A percentile compares a stretch with the other conserved stretches of the same genome.
These are phyloP conservation scores for Fusarium brachygibbosum DNA, from an alignment of 2,329 filamentous ascomycete species.

Conservation along the genomic window DNA sequence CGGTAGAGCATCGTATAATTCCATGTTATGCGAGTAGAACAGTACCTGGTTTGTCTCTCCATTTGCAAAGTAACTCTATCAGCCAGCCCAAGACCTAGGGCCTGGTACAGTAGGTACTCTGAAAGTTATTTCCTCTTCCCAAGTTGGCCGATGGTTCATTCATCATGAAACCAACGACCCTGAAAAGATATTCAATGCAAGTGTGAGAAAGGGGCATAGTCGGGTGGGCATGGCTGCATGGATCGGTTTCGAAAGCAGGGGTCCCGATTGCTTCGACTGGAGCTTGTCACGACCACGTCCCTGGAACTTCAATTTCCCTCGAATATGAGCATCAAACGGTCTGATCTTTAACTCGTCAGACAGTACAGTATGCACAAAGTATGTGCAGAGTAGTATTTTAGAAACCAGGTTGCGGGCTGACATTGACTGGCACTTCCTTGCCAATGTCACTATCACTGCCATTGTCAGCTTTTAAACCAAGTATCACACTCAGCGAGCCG, in stretches of 20 bases:
- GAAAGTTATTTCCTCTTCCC: conserved; percentile 21
- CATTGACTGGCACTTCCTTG: conserved; percentile 3
- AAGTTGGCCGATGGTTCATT: conserved; percentile 16
- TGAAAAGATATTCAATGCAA: conserved; percentile 40
- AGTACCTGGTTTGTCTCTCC: conserved; percentile 1
- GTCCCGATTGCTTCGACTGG: conserved; percentile 36
- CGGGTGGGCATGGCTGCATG: conserved; percentile 29
- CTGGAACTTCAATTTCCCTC: conserved; percentile 42
- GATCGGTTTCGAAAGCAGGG: conserved; percentile 39
- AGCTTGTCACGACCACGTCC: conserved; percentile 44
- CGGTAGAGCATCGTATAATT: conserved; percentile 7
- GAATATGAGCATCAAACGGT: conserved; percentile 13
- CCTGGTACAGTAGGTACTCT: background rate
- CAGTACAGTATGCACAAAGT: background rate
- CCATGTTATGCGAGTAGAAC: conserved; percentile 2
- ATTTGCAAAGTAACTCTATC: conserved; percentile 3
- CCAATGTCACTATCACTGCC: background rate
- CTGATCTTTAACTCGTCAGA: conserved; percentile 4
- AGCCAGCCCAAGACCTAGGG: background rate
- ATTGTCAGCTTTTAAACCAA: conserved; percentile 3
- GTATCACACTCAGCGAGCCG: background rate
- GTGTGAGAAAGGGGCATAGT: conserved; percentile 38
- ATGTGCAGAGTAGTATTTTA: background rate
- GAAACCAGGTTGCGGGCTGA: background rate
- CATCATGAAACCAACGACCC: conserved; percentile 46